These are phyloP conservation scores for Corymbia calophylla DNA, from an alignment of 441 rosid genomes.

Conservation along the genomic window DNA sequence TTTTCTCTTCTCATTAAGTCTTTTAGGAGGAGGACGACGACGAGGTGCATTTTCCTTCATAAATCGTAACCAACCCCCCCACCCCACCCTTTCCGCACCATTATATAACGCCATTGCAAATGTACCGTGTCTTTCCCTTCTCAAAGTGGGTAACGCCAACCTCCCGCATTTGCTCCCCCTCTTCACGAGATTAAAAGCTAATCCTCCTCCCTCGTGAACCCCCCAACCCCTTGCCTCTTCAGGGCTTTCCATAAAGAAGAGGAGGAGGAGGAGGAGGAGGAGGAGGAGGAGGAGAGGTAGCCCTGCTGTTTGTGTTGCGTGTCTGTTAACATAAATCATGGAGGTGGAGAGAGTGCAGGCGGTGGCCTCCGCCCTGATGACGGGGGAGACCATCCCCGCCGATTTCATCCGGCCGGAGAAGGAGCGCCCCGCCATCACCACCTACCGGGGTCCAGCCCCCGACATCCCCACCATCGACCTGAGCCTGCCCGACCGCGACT, in stretches of 20 bases:
- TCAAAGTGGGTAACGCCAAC: background rate
- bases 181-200: background rate
- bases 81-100: background rate
- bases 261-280: background rate
- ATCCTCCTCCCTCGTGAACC: background rate
- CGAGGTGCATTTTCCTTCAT: background rate
- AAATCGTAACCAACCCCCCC: background rate
- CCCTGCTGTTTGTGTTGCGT: background rate
- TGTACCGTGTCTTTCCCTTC: background rate
- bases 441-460: conserved; percentile 34
- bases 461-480: conserved; percentile 48
- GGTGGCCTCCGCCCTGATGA: conserved; percentile 18
- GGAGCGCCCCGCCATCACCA: conserved; percentile 47
- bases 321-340: background rate
- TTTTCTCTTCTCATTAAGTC: background rate
- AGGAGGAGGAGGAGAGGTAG: background rate
- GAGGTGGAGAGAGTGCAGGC: conserved; percentile 43
- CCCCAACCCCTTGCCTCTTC: too few species aligned
- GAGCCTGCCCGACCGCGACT: conserved; percentile 9
- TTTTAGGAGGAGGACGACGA: background rate
- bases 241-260: background rate
- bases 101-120: background rate
- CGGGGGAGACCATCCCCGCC: conserved; percentile 21
- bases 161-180: background rate
- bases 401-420: conserved; percentile 43